A percentile compares a stretch with the other conserved stretches of the same genome.
These are phyloP conservation scores for Cydonia oblonga DNA, from an alignment of 331 rosid genomes.

Conservation along the genomic window DNA sequence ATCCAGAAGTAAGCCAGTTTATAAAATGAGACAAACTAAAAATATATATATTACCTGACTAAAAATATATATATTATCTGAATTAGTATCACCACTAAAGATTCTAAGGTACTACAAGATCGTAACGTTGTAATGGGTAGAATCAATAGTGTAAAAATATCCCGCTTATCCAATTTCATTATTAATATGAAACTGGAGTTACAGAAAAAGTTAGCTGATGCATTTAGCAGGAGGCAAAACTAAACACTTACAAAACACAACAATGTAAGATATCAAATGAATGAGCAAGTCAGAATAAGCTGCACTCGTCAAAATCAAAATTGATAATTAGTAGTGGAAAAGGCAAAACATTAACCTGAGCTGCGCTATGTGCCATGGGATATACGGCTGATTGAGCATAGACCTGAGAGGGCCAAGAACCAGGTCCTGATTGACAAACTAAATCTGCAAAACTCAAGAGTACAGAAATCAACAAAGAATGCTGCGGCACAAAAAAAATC, in stretches of 20 bases:
- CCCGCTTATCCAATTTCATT: background rate
- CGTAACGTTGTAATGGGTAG: background rate
- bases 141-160: background rate
- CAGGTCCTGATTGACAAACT: slow-evolving; percentile 98
- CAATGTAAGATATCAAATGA: background rate
- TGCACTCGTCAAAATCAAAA: background rate
- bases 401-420: slow-evolving; percentile 78
- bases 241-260: background rate
- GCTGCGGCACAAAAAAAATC: background rate
- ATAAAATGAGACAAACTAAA: background rate
- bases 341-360: slow-evolving; percentile 54
- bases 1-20: slow-evolving; percentile 5
- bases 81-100: background rate
- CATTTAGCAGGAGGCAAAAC: background rate
- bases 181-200: background rate
- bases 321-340: background rate
- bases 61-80: no score
- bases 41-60: no score
- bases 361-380: slow-evolving; percentile 99
- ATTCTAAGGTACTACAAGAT: background rate
- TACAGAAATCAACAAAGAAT: slow-evolving; percentile 7
- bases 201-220: background rate
- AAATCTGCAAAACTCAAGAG: slow-evolving; percentile 43
- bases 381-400: slow-evolving; percentile 84
- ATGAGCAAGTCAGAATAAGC: background rate